Evolutionary conservation across 2,329 filamentous ascomycete genomes (phyloP).

Genomic region (Pezicula carpinea): DNA sequence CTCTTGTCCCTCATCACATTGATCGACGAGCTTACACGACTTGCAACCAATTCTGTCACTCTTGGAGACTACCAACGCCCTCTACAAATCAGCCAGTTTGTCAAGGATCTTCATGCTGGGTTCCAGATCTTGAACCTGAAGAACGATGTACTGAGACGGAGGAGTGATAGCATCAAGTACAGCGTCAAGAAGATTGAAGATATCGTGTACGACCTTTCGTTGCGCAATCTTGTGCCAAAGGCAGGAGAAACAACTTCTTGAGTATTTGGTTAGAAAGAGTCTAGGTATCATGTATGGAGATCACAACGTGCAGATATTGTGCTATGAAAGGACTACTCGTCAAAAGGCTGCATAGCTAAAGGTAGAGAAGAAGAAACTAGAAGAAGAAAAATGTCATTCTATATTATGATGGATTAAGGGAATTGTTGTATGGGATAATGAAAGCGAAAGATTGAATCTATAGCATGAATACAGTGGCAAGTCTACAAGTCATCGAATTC

Average conservation of each 20-base stretch:
- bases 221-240: constrained; percentile 71
- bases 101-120: constrained; percentile 92
- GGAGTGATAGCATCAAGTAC: constrained; percentile 93
- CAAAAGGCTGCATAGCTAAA: too few species aligned
- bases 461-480: too few species aligned
- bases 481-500: too few species aligned
- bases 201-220: constrained; percentile 89
- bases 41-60: constrained; percentile 92
- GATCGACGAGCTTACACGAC: constrained; percentile 82
- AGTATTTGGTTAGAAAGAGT: too few species aligned
- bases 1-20: constrained; percentile 81
- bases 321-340: neutral
- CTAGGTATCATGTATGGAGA: neutral
- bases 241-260: constrained; percentile 4
- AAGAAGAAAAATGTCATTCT: too few species aligned
- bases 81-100: constrained; percentile 81
- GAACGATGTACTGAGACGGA: constrained; percentile 84
- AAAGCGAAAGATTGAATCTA: too few species aligned
- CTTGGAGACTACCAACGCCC: constrained; percentile 83
- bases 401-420: too few species aligned
- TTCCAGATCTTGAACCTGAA: constrained; percentile 98
- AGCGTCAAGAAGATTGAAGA: constrained; percentile 97
- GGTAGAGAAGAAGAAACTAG: too few species aligned
- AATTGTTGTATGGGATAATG: too few species aligned
- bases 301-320: neutral